phyloP scores from a whole-genome alignment of 2,329 filamentous ascomycete species.

The Juglanconis oblonga region DNA sequence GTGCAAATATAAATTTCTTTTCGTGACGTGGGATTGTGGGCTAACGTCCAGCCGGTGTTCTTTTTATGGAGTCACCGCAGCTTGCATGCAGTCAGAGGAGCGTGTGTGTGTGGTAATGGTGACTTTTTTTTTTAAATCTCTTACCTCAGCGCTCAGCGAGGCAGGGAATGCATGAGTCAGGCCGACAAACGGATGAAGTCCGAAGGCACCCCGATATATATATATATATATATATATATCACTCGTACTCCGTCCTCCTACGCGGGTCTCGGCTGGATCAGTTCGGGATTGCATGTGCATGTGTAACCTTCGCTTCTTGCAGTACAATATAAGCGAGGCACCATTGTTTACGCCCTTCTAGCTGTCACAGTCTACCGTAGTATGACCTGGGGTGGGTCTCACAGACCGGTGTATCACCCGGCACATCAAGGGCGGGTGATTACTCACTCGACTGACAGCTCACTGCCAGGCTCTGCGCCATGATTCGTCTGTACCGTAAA shows the following conservation, averaged over 20 bases:
- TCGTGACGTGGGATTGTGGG: constrained; percentile 1
- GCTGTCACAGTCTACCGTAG: no score
- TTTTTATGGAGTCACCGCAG: constrained; percentile 18
- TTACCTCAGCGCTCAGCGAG: constrained; percentile 2
- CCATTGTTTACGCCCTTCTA: not conserved
- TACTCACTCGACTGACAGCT: constrained; percentile 6
- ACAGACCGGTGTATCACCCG: not conserved
- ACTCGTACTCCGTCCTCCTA: not conserved
- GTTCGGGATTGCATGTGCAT: not conserved
- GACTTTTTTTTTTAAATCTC: not conserved
- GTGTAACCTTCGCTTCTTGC: constrained; percentile 5
- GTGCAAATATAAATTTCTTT: not conserved
- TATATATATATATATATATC: not conserved
- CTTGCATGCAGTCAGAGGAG: constrained; percentile 13
- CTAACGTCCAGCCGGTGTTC: constrained; percentile 2
- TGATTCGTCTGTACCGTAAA: constrained; percentile 4
- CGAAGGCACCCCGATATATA: not conserved
- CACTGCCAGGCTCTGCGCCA: not conserved
- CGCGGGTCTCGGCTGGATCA: constrained; percentile 8
- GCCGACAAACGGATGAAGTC: not conserved
- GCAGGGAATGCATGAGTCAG: constrained; percentile 17
- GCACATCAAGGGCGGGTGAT: not conserved
- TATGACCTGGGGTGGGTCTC: constrained; percentile 2
- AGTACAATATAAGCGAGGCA: constrained; percentile 1
- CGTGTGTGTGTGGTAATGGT: constrained; percentile 1